Percentiles rank a stretch among this genome's conserved stretches.
phyloP scores from a whole-genome alignment of 306 rosid species.

The Carpinus viminea region DNA sequence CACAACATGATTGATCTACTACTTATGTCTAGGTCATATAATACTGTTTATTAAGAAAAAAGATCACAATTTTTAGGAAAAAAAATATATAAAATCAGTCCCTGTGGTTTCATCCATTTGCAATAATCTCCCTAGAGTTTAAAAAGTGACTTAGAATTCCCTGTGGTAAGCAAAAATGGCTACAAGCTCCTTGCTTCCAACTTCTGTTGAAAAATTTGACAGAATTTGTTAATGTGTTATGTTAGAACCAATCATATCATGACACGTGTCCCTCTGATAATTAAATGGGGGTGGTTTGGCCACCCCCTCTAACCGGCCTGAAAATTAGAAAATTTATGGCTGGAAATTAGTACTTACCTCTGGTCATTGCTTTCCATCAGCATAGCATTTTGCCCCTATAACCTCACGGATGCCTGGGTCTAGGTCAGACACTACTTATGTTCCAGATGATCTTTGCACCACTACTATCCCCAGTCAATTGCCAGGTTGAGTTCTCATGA shows the following conservation, averaged over 20 bases:
- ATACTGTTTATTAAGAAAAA: not conserved
- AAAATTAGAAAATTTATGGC: conserved; percentile 21
- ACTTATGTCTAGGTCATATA: not conserved
- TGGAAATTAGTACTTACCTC: conserved; percentile 4
- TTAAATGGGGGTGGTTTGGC: too few relatives aligned
- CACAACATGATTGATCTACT: not conserved
- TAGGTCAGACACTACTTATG: conserved; percentile 6
- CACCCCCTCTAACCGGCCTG: too few relatives aligned
- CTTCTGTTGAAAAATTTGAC: too few relatives aligned
- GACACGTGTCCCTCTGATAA: too few relatives aligned
- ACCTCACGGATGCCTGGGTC: conserved; percentile 22
- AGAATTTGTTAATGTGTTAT: too few relatives aligned
- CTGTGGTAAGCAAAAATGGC: too few relatives aligned
- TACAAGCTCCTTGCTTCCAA: too few relatives aligned
- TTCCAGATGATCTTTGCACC: conserved; percentile 23
- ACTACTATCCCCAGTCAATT: not conserved
- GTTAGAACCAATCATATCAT: too few relatives aligned
- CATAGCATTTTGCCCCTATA: conserved; percentile 17
- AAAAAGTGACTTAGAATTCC: too few relatives aligned
- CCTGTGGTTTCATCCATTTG: too few relatives aligned
- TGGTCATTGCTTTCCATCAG: conserved; percentile 16
- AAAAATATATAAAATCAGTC: too few relatives aligned
- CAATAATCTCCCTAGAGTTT: too few relatives aligned
- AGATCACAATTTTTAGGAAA: not conserved
- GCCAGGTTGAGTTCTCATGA: not conserved